These are phyloP conservation scores for Curvularia lunata DNA, from an alignment of 2,329 filamentous ascomycete species.

Conservation along the genomic window DNA sequence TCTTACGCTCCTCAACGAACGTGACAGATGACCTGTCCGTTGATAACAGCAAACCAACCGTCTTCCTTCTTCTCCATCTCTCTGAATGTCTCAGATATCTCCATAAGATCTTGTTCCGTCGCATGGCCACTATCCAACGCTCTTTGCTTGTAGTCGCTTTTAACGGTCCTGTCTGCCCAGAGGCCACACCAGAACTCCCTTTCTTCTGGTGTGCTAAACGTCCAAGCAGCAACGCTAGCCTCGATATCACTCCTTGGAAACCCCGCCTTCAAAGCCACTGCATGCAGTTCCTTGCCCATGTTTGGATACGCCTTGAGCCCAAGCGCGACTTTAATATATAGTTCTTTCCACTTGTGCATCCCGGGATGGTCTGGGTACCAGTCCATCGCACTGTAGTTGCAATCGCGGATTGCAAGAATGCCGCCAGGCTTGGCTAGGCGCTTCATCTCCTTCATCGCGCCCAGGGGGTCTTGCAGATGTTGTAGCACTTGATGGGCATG, in stretches of 20 bases:
- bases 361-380: slow-evolving; percentile 49
- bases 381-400: slow-evolving; percentile 44
- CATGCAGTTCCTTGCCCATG: slow-evolving; percentile 45
- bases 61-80: slow-evolving; percentile 53
- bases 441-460: slow-evolving; percentile 61
- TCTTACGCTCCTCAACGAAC: slow-evolving; percentile 21
- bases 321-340: slow-evolving; percentile 44
- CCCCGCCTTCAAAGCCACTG: slow-evolving; percentile 50
- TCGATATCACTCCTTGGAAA: slow-evolving; percentile 49
- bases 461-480: slow-evolving; percentile 60
- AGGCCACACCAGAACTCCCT: slow-evolving; percentile 51
- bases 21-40: slow-evolving; percentile 52
- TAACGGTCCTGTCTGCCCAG: slow-evolving; percentile 47
- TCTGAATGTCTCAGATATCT: slow-evolving; percentile 49
- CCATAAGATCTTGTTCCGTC: slow-evolving; percentile 49
- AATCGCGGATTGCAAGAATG: slow-evolving; percentile 57
- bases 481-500: slow-evolving; percentile 65
- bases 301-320: slow-evolving; percentile 43
- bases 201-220: slow-evolving; percentile 49
- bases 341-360: slow-evolving; percentile 45
- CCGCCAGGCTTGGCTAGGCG: slow-evolving; percentile 61
- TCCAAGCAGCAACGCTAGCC: slow-evolving; percentile 52
- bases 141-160: slow-evolving; percentile 46
- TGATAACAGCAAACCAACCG: slow-evolving; percentile 51
- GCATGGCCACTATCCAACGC: slow-evolving; percentile 48